Percentiles rank a stretch among this genome's conserved stretches.
These are phyloP conservation scores for Sporothrix phasma DNA, from an alignment of 2,329 filamentous ascomycete genomes.

Conservation along the genomic window DNA sequence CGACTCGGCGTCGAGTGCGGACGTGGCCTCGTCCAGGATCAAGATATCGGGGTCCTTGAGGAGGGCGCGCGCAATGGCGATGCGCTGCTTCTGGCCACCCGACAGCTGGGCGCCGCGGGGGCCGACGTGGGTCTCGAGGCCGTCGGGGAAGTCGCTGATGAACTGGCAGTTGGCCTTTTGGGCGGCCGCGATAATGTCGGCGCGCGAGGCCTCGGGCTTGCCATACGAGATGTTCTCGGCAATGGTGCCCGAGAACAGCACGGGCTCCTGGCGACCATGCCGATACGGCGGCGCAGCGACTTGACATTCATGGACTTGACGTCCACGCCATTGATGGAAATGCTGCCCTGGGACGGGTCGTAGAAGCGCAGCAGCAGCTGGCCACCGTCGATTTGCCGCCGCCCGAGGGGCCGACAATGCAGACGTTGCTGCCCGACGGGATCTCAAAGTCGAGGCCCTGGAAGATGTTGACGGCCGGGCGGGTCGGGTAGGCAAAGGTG, in stretches of 20 bases:
- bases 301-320: constrained; percentile 85
- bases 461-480: constrained; percentile 87
- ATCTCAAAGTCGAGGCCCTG: constrained; percentile 82
- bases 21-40: constrained; percentile 93
- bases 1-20: constrained; percentile 88
- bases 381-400: constrained; percentile 95
- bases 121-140: constrained; percentile 87
- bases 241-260: constrained; percentile 77
- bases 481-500: constrained; percentile 82
- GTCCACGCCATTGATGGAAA: constrained; percentile 77
- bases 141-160: constrained; percentile 92
- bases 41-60: constrained; percentile 95
- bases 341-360: constrained; percentile 63
- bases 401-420: constrained; percentile 90
- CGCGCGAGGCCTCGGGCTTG: constrained; percentile 63
- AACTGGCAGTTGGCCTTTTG: constrained; percentile 92
- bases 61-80: constrained; percentile 88
- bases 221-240: constrained; percentile 90
- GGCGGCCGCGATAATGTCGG: constrained; percentile 78
- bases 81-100: constrained; percentile 94
- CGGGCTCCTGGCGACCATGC: constrained; percentile 94
- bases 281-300: constrained; percentile 82
- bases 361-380: constrained; percentile 89
- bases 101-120: constrained; percentile 87
- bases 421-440: constrained; percentile 85